Base-by-base conservation (phyloP, 2,329 filamentous ascomycete genomes). In the Aulographum hederae region DNA sequence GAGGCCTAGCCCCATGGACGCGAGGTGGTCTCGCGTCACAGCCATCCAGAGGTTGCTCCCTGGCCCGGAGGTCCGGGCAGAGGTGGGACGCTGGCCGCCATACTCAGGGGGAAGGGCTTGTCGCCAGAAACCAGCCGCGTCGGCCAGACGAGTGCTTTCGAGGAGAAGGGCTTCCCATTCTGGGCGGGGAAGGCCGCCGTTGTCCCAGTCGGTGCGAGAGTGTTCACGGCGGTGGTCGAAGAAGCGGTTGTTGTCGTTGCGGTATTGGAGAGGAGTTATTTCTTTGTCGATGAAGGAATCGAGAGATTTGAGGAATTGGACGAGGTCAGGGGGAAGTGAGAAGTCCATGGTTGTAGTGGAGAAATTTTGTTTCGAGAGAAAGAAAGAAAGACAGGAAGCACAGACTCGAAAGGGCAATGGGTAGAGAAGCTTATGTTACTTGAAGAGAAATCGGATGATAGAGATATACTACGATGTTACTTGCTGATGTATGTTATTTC, bases 151-250 rank as follows among this genome's bases (percentile, higher is more conserved):
- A 15, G 57, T 56, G 10, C 62, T 61, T 45, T 67, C 46, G 4
- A 36, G 42, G 11, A 73, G 52, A 1, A 75, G 48, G 2, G 53
- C 50, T 41, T 74, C 68, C 69, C 69, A 74, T 41, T 72, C 68
- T 28, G 56, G 47, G 4, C 58, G 58, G 1, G 70, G 69, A 2
- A 73, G 54, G 3, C 69, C 68, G 34, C 56, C 52, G 26, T 61
- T 60, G 33, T 65, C 60, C 67, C 68, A 74, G 43, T 74, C 60
- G 2, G 69, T 75, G 20, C 69, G 64, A 5, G 66, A 54, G 42
- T 72, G 60, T 41, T 75, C 69, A 38, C 69, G 65, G 13, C 69
- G 62, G 47, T 75, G 65, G 46, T 74, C 69, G 50, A 75, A 74
- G 60, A 75, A 75, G 35, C 68, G 63, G 33, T 68, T 56, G 43